Base-by-base conservation (phyloP, 192 early-diverging fungal species). In the Pecoramyces ruminantium region DNA sequence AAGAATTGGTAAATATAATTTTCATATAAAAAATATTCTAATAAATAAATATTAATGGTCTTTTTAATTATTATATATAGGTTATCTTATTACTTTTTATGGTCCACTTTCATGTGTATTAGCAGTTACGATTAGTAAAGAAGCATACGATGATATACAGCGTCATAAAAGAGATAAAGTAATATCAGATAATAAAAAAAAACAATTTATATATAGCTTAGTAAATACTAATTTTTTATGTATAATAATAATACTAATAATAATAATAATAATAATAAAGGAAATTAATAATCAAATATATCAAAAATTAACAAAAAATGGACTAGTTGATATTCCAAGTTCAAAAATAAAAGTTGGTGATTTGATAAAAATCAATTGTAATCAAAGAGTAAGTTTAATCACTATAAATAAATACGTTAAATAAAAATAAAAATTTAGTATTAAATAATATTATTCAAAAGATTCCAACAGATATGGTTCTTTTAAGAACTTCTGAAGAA, bases 261-360 rank as follows among this genome's bases (percentile, higher is more conserved):
- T 18, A 16, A 16, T 18, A 38, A 14, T 81, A 16, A 12, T 79
- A 30, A 80, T 38, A 12, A 21, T 38, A 16, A 87, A 89, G 79
- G 95, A 97, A 84, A 95, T 95, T 81, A 98, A 98, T 84, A 92
- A 94, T 79, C 93, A 95, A 83, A 83, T 88, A 21, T 97, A 96
- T 84, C 82, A 87, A 78, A 85, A 90, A 29, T 81, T 98, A 29
- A 90, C 85, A 0, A 81, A 81, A 29, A 83, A 86, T 27, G 95
- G 94, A 27, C 80, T 84, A 12, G 85, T 90, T 51, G 85, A 86
- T 39, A 85, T 95, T 0, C 92, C 94, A 13, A 95, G 93, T 81
- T 93, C 94, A 30, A 92, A 93, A 80, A 90, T 98, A 79, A 83
- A 89, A 34, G 97, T 98, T 13, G 97, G 97, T 28, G 94, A 97